Base-by-base conservation (phyloP, 352 stramenopile species). In the Globisporangium rhizosaccharum region DNA sequence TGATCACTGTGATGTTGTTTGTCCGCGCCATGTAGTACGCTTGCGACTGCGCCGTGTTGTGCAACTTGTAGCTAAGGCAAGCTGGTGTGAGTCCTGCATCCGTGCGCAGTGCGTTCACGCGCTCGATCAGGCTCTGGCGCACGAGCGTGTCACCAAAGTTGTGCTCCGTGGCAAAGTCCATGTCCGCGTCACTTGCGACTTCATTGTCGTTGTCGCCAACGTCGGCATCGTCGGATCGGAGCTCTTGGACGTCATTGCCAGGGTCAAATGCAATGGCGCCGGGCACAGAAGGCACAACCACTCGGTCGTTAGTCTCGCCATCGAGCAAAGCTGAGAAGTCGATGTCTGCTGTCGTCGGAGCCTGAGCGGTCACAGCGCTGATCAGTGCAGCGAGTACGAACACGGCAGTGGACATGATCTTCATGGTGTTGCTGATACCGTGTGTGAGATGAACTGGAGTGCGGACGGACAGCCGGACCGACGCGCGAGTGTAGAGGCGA, bases 21-120 rank as follows among this genome's bases (percentile, higher is more conserved):
- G 51, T 57, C 30, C 56, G 47, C 5, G 65, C 68, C 57, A 72
- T 61, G 45, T 71, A 68, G 47, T 60, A 54, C 47, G 68, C 61
- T 26, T 66, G 57, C 1, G 51, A 45, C 51, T 72, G 65, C 5
- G 68, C 69, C 5, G 65, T 67, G 17, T 63, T 53, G 25, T 60
- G 59, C 33, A 75, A 62, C 56, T 72, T 72, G 57, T 33, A 61
- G 46, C 37, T 56, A 25, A 52, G 26, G 45, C 59, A 65, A 28
- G 60, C 25, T 7, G 28, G 12, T 5, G 42, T 2, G 9, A 58
- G 58, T 8, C 58, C 58, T 0, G 41, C 51, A 8, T 59, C 42
- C 36, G 51, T 11, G 25, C 58, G 58, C 23, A 53, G 18, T 17
- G 47, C n/a, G 46, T 58, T 64, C 20, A 64, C 58, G 36, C 48